These are phyloP conservation scores for Boletus rufocinnamomeus DNA, from an alignment of 768 basidiomycete species.

Conservation along the genomic window DNA sequence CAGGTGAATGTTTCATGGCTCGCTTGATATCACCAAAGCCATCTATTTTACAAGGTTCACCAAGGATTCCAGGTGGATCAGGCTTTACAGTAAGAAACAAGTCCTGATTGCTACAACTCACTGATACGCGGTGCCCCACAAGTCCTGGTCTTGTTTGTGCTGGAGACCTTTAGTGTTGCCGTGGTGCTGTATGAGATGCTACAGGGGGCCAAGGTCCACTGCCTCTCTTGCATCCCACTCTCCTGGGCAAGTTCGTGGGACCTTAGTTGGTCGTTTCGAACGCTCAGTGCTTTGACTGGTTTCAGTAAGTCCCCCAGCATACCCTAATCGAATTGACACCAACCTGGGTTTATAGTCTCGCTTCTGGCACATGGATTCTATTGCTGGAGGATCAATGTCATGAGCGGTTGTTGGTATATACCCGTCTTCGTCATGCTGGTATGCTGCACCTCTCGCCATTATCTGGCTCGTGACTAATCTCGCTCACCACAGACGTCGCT, in stretches of 20 bases:
- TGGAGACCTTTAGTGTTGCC: neutral
- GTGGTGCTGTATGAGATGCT: neutral
- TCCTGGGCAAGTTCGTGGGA: neutral
- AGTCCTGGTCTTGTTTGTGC: neutral
- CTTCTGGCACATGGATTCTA: neutral
- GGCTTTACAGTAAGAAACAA: neutral
- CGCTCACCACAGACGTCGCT: neutral
- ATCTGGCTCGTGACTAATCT: neutral
- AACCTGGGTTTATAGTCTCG: neutral
- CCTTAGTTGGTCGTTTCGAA: neutral
- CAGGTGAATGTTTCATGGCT: neutral
- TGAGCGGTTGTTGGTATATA: neutral
- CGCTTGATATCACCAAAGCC: neutral
- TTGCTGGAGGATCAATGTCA: neutral
- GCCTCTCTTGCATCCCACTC: neutral
- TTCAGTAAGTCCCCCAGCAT: neutral
- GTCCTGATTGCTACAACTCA: neutral
- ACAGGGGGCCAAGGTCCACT: neutral
- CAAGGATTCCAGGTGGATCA: neutral
- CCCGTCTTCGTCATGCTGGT: neutral
- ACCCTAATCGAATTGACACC: neutral
- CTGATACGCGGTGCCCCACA: neutral
- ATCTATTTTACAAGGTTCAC: neutral
- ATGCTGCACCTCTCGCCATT: neutral
- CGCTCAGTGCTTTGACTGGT: neutral